phyloP scores from a whole-genome alignment of 768 basidiomycete species.

The Termitomyces sp. region DNA sequence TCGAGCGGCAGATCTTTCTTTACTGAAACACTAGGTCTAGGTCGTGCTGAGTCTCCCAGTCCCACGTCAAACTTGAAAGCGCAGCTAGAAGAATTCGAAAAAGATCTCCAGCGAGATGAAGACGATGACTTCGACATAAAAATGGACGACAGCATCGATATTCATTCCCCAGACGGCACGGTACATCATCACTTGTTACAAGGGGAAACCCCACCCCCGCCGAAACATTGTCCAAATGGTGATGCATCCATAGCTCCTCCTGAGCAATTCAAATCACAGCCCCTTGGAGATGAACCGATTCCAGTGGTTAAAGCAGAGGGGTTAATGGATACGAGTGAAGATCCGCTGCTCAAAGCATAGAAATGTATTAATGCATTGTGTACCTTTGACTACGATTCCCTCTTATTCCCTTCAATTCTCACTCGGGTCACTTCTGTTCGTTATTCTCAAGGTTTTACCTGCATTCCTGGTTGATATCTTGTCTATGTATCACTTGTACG shows the following conservation, averaged over 20 bases:
- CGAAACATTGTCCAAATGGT: slow-evolving; percentile 42
- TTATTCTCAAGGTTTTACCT: slow-evolving; percentile 22
- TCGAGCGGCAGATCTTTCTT: slow-evolving; percentile 37
- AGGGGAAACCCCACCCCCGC: slow-evolving; percentile 44
- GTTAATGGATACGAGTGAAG: slow-evolving; percentile 62
- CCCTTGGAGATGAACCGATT: slow-evolving; percentile 50
- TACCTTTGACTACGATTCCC: slow-evolving; percentile 13
- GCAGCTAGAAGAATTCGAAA: slow-evolving; percentile 33
- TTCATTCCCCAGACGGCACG: slow-evolving; percentile 15
- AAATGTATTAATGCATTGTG: slow-evolving; percentile 12
- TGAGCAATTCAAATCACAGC: slow-evolving; percentile 44
- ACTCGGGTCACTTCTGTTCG: slow-evolving; percentile 14
- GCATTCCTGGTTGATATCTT: slow-evolving; percentile 22
- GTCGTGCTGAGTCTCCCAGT: slow-evolving; percentile 41
- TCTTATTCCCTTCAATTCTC: slow-evolving; percentile 14
- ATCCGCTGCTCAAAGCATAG: slow-evolving; percentile 36
- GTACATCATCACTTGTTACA: slow-evolving; percentile 22
- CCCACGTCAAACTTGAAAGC: slow-evolving; percentile 53
- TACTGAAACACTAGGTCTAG: slow-evolving; percentile 40
- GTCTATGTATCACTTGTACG: slow-evolving; percentile 24
- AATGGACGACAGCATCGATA: slow-evolving; percentile 22
- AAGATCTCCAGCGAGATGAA: slow-evolving; percentile 55
- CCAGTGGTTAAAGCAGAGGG: slow-evolving; percentile 57
- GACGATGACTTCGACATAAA: slow-evolving; percentile 29
- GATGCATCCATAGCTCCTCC: slow-evolving; percentile 33